phyloP scores from a whole-genome alignment of 345 rosid genomes.

The Ricinus communis region DNA sequence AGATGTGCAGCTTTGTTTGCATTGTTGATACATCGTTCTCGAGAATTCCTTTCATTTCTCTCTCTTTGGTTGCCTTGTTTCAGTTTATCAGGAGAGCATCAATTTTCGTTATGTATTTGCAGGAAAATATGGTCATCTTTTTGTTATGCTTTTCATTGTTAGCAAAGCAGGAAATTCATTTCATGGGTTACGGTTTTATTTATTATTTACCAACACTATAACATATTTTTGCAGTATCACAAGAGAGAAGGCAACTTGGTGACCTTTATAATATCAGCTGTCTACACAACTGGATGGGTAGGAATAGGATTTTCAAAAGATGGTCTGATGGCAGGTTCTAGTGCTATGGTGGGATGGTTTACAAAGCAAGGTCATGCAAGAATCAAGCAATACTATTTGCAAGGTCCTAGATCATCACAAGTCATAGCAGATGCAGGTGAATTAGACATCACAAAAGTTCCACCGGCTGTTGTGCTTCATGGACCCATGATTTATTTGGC shows the following conservation, averaged over 20 bases:
- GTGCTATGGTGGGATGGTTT: conserved; percentile 90
- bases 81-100: too few relatives aligned
- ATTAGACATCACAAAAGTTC: conserved; percentile 58
- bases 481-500: conserved; percentile 79
- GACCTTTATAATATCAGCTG: conserved; percentile 69
- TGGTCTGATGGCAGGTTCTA: conserved; percentile 90
- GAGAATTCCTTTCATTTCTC: too few relatives aligned
- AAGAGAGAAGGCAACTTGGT: conserved; percentile 60
- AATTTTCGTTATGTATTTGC: too few relatives aligned
- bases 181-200: too few relatives aligned
- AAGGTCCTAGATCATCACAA: conserved; percentile 55
- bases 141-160: too few relatives aligned
- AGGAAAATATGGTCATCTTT: too few relatives aligned
- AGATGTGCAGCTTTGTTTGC: too few relatives aligned
- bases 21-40: too few relatives aligned
- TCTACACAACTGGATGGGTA: conserved; percentile 92
- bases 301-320: conserved; percentile 85
- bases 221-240: conserved; percentile 48
- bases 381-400: conserved; percentile 74
- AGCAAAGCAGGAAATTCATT: too few relatives aligned
- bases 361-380: conserved; percentile 67
- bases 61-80: too few relatives aligned
- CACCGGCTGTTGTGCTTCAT: conserved; percentile 67
- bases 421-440: conserved; percentile 77
- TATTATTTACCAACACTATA: too few relatives aligned